Percentiles rank a stretch among this genome's conserved stretches.
Evolutionary conservation across 2,329 filamentous ascomycete genomes (phyloP).

Genomic region (Nemania bipapillata): DNA sequence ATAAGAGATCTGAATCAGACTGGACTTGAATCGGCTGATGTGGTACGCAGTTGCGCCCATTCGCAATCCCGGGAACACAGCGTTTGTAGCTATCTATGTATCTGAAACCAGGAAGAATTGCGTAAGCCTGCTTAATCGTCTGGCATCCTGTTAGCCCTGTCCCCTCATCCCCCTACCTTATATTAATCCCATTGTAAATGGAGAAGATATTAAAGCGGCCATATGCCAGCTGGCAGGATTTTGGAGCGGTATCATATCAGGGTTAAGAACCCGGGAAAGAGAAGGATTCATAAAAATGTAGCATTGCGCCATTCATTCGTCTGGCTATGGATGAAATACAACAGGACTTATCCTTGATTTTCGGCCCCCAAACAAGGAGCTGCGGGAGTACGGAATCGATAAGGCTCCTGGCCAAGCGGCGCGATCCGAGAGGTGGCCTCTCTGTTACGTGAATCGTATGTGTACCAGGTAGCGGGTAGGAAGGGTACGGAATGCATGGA

Average conservation of each 20-base stretch:
- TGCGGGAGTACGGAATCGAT: not conserved
- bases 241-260: not conserved
- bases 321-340: not conserved
- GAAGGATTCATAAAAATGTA: not conserved
- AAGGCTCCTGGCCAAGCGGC: constrained; percentile 32
- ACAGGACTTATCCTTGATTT: not conserved
- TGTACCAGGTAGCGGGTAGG: not conserved
- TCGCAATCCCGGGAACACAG: constrained; percentile 27
- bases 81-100: not conserved
- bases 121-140: constrained; percentile 1
- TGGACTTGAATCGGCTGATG: constrained; percentile 21
- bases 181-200: not conserved
- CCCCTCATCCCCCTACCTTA: too few relatives aligned
- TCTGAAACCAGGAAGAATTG: constrained; percentile 14
- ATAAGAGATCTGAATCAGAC: not conserved
- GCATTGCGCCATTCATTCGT: not conserved
- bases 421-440: constrained; percentile 41
- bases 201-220: constrained; percentile 7
- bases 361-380: not conserved
- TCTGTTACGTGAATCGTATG: not conserved
- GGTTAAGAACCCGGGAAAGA: not conserved
- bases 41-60: constrained; percentile 22
- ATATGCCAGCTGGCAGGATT: constrained; percentile 1
- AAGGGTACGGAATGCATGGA: not conserved
- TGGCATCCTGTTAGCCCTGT: too few relatives aligned